Evolutionary conservation across 164 flowering plant genomes (phyloP).

Genomic region (Vitis rotundifolia): DNA sequence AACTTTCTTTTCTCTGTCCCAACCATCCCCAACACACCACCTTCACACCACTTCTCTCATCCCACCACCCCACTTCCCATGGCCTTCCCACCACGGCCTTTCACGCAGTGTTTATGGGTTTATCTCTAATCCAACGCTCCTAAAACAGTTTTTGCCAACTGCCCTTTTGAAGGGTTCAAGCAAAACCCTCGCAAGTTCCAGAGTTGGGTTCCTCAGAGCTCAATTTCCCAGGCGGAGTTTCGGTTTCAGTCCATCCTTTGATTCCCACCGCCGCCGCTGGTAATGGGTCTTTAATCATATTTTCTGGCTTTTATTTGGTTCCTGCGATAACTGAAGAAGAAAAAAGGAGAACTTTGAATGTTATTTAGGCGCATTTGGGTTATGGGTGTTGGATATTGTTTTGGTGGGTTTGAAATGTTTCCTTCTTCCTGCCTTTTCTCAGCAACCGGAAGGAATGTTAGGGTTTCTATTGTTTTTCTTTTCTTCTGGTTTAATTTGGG

Average conservation of each 20-base stretch:
- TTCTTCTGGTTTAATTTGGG: too few species aligned
- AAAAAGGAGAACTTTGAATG: neutral
- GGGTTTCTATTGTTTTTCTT: too few species aligned
- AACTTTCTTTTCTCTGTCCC: slow-evolving; percentile 12
- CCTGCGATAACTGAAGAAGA: neutral
- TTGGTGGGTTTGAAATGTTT: too few species aligned
- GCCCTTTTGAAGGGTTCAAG: slow-evolving; percentile 23
- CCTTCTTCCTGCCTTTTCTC: too few species aligned
- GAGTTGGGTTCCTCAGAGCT: slow-evolving; percentile 15
- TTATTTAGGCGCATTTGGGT: neutral
- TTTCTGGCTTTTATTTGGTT: neutral
- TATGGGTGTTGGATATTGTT: too few species aligned
- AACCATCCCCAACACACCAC: slow-evolving; percentile 4
- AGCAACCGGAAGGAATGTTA: too few species aligned
- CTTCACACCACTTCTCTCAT: slow-evolving; percentile 2
- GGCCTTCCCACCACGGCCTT: slow-evolving; percentile 15
- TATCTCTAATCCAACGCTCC: slow-evolving; percentile 20
- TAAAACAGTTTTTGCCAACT: slow-evolving; percentile 14
- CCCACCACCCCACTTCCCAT: slow-evolving; percentile 5
- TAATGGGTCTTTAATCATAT: slow-evolving; percentile 13
- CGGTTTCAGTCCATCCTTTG: slow-evolving; percentile 2
- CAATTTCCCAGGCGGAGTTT: slow-evolving; percentile 17
- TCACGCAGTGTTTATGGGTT: slow-evolving; percentile 14
- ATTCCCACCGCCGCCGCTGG: slow-evolving; percentile 19
- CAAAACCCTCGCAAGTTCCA: slow-evolving; percentile 12